phyloP scores from a whole-genome alignment of 2,329 filamentous ascomycete genomes.

The Verticillium klebahnii region DNA sequence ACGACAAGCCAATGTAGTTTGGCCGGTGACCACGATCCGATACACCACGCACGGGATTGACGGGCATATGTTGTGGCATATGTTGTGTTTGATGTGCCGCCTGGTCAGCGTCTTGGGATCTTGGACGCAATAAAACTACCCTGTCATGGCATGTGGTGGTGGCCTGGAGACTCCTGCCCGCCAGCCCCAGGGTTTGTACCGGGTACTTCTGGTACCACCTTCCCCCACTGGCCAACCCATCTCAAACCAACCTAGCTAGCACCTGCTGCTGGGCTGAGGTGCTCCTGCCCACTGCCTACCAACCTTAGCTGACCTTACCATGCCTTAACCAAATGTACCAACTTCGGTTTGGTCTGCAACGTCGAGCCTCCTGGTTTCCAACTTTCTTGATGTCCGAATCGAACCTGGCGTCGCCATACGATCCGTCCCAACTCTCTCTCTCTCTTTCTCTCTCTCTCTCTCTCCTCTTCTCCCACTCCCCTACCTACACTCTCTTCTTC shows the following conservation, averaged over 20 bases:
- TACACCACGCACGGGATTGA: not conserved
- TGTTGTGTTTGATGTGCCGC: not conserved
- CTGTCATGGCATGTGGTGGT: not conserved
- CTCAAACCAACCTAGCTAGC: not conserved
- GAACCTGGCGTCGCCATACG: slow-evolving; percentile 1
- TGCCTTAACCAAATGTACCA: not conserved
- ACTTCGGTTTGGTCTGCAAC: not conserved
- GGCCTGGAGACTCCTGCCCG: not conserved
- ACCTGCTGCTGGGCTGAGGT: not conserved
- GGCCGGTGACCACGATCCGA: not conserved
- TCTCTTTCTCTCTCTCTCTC: not conserved
- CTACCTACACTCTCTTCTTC: not conserved
- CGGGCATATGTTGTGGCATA: not conserved
- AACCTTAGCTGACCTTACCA: not conserved
- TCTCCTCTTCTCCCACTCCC: not conserved
- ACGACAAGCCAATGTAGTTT: not conserved
- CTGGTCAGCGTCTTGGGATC: not conserved
- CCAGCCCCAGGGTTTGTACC: not conserved
- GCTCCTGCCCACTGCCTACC: not conserved
- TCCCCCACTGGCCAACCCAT: not conserved
- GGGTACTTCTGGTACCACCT: not conserved
- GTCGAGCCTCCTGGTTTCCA: not conserved
- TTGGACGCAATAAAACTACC: not conserved
- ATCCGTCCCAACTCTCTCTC: not conserved
- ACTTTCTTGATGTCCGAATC: slow-evolving; percentile 1